Evolutionary conservation across 1,139 yeast genomes (phyloP), one percentile per base, ranked within the genome.

Genomic region (Williopsis jadinii): DNA sequence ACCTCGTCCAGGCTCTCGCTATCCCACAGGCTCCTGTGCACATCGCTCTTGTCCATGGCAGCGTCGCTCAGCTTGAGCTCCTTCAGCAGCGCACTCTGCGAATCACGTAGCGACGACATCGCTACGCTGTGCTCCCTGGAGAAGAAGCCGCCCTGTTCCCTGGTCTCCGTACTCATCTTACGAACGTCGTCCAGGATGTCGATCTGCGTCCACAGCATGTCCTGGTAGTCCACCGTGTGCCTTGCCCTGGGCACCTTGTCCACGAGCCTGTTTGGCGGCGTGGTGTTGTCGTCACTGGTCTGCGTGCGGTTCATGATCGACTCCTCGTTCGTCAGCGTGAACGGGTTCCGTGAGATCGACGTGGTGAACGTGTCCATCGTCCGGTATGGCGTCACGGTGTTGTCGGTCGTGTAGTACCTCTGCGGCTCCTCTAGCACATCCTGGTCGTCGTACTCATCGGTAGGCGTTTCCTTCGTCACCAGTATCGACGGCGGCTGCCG

Each of bases 181-280:
- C 75, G 75, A 4, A 88, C 95, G 51, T 86, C 95, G 51, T 86
- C 92, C 46, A 90, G 67, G 1, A 85, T 85, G 55, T 85, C 95
- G 37, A 88, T 81, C 54, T 87, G 95, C 3, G 94, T 81, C 95
- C 95, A 88, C 39, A 86, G 65, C 53, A 76, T 72, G 60, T 86
- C 95, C 65, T 80, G 87, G 46, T 73, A 67, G 35, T 80, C 73
- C 11, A 73, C 75, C 42, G 67, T 66, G 6, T 84, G 80, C 36
- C 66, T 62, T 1, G 75, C 68, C 9, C 73, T 64, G 15, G 75
- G 73, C 9, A 74, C 58, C 41, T 63, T 63, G 52, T 76, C 82
- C 11, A 19, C 32, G 14, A 44, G 35, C 28, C 41, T 32, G 30
- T 44, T 37, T 3, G 41, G 43, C 9, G 40, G 27, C 11, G 37